Percentiles rank a stretch among this genome's conserved stretches.
These are phyloP conservation scores for Hordeum vulgare DNA, from an alignment of 176 grass and related monocot species.

Conservation along the genomic window DNA sequence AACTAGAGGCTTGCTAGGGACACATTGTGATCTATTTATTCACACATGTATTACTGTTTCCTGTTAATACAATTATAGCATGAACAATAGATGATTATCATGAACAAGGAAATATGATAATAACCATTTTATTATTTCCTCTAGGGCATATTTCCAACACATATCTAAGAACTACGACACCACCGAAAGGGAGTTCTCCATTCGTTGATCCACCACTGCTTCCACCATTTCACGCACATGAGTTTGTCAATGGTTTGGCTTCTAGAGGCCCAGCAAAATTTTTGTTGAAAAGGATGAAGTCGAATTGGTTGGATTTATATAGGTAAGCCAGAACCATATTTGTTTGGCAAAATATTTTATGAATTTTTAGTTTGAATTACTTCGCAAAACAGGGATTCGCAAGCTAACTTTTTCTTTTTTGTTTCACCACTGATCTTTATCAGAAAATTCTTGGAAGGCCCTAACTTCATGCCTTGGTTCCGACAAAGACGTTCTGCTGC, in stretches of 20 bases:
- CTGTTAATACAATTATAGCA: too few relatives aligned
- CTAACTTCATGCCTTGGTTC: conserved; percentile 98
- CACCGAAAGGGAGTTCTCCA: conserved; percentile 64
- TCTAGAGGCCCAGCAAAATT: conserved; percentile 94
- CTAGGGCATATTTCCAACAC: too few relatives aligned
- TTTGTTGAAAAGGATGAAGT: conserved; percentile 94
- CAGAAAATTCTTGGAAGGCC: conserved; percentile 80
- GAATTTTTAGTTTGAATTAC: not conserved
- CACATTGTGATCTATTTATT: too few relatives aligned
- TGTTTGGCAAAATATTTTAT: conserved; percentile 9
- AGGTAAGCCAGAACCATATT: conserved; percentile 40
- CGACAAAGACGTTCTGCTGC: conserved; percentile 69
- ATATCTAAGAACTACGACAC: conserved; percentile 70
- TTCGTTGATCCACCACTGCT: conserved; percentile 72
- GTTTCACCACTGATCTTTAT: not conserved
- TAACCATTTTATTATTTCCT: too few relatives aligned
- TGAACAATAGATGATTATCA: too few relatives aligned
- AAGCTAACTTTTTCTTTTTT: not conserved
- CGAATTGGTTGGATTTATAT: conserved; percentile 93
- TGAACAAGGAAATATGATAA: too few relatives aligned
- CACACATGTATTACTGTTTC: too few relatives aligned
- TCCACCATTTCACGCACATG: conserved; percentile 64
- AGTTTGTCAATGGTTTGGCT: conserved; percentile 76
- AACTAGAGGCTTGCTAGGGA: too few relatives aligned
- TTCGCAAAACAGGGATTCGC: conserved; percentile 12